Percentiles rank a stretch among this genome's conserved stretches.
Conservation (phyloP, 202 grass and related monocot species). For the Bolboschoenoplectus hybrid region DNA sequence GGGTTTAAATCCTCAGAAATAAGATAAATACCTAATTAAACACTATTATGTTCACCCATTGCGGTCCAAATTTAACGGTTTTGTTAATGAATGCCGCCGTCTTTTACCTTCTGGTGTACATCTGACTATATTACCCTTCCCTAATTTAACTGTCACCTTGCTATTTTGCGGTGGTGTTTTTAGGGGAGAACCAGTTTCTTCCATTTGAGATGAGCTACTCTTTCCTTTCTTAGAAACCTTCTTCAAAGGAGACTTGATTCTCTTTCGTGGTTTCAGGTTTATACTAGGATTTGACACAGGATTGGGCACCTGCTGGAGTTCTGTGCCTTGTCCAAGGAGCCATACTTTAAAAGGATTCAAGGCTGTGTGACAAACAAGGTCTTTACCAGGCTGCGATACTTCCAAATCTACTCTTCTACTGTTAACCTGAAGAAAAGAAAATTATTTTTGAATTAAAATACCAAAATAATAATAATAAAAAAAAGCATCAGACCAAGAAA, state of each 20-base stretch:
- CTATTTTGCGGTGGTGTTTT: constrained; percentile 45
- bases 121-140: constrained; percentile 44
- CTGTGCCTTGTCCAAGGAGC: constrained; percentile 47
- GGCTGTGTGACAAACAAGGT: constrained; percentile 74
- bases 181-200: constrained; percentile 15
- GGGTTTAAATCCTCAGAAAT: neutral
- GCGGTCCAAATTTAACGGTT: constrained; percentile 52
- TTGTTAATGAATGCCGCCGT: constrained; percentile 11
- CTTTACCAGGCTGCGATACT: constrained; percentile 49
- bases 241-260: constrained; percentile 63
- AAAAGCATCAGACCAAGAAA: neutral
- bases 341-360: constrained; percentile 71
- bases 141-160: constrained; percentile 53
- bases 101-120: constrained; percentile 82
- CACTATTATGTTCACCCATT: constrained; percentile 34
- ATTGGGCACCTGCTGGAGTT: constrained; percentile 46
- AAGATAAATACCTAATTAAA: constrained; percentile 11
- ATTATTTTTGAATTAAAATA: neutral
- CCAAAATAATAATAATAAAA: neutral
- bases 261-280: constrained; percentile 50
- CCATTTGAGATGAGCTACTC: neutral
- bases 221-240: constrained; percentile 36
- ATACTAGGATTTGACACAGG: constrained; percentile 22
- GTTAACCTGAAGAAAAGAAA: constrained; percentile 67
- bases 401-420: constrained; percentile 80